Percentiles rank a stretch among this genome's conserved stretches.
phyloP scores from a whole-genome alignment of 768 basidiomycete genomes.

The Amanita pseudoporphyria region DNA sequence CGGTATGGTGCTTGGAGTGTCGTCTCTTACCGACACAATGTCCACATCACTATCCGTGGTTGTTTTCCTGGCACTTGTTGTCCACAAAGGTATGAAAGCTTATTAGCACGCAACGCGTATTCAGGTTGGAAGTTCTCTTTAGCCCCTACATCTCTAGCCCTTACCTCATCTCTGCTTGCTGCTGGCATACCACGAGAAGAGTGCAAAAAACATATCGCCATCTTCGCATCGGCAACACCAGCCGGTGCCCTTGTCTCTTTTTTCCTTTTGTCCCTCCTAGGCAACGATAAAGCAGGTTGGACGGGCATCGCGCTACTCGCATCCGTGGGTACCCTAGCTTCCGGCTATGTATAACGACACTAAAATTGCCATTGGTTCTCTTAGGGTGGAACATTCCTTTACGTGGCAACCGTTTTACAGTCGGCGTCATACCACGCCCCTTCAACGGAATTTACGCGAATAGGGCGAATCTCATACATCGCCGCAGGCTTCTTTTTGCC shows the following conservation, averaged over 20 bases:
- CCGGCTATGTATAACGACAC: background rate
- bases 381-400: slow-evolving; percentile 89
- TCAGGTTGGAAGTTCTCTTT: background rate
- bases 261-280: slow-evolving; percentile 46
- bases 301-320: slow-evolving; percentile 74
- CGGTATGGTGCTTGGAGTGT: slow-evolving; percentile 86
- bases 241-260: slow-evolving; percentile 75
- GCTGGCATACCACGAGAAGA: slow-evolving; percentile 56
- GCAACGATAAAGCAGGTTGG: slow-evolving; percentile 39
- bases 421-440: slow-evolving; percentile 45
- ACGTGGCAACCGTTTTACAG: slow-evolving; percentile 88
- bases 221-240: slow-evolving; percentile 83
- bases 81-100: slow-evolving; percentile 69
- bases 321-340: slow-evolving; percentile 46
- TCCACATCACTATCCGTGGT: slow-evolving; percentile 53
- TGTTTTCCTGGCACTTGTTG: slow-evolving; percentile 82
- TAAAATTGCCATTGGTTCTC: slow-evolving; percentile 4
- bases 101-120: background rate
- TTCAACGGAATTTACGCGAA: slow-evolving; percentile 32
- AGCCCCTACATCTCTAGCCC: slow-evolving; percentile 89
- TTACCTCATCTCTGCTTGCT: slow-evolving; percentile 78
- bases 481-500: slow-evolving; percentile 67
- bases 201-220: slow-evolving; percentile 64
- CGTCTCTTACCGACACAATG: slow-evolving; percentile 32
- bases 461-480: slow-evolving; percentile 41